A percentile compares a stretch with the other conserved stretches of the same genome.
phyloP scores from a whole-genome alignment of 805 yeast genomes.

The Pichia exigua region DNA sequence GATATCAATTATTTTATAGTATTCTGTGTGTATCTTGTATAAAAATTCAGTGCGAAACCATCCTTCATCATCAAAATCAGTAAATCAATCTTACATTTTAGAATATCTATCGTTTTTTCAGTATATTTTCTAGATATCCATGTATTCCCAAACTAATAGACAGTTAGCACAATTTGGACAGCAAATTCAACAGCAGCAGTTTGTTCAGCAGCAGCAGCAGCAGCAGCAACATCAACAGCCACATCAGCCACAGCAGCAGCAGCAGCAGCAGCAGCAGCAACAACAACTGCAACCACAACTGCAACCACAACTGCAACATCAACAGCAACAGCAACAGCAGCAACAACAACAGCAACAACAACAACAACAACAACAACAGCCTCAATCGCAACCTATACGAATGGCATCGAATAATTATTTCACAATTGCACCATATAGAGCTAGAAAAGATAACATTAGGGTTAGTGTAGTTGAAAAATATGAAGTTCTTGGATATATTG shows the following conservation, averaged over 20 bases:
- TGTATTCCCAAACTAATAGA: not conserved
- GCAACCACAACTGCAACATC: constrained; percentile 14
- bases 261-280: not conserved
- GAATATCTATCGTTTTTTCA: too few relatives aligned
- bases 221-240: constrained; percentile 2
- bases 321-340: too few relatives aligned
- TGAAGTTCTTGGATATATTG: constrained; percentile 88
- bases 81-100: too few relatives aligned
- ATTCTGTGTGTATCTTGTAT: not conserved
- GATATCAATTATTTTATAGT: too few relatives aligned
- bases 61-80: not conserved
- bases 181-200: constrained; percentile 13
- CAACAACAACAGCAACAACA: not conserved
- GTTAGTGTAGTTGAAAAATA: constrained; percentile 76
- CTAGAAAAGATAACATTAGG: constrained; percentile 57
- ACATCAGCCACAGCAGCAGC: not conserved
- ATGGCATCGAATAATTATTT: constrained; percentile 50
- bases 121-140: not conserved
- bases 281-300: constrained; percentile 13
- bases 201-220: constrained; percentile 11
- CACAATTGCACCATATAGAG: constrained; percentile 51
- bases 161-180: constrained; percentile 2
- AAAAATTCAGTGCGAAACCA: not conserved
- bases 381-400: constrained; percentile 18
- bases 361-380: constrained; percentile 14